Evolutionary conservation across 2,329 filamentous ascomycete genomes (phyloP).

Genomic region (Raffaelea arxii): DNA sequence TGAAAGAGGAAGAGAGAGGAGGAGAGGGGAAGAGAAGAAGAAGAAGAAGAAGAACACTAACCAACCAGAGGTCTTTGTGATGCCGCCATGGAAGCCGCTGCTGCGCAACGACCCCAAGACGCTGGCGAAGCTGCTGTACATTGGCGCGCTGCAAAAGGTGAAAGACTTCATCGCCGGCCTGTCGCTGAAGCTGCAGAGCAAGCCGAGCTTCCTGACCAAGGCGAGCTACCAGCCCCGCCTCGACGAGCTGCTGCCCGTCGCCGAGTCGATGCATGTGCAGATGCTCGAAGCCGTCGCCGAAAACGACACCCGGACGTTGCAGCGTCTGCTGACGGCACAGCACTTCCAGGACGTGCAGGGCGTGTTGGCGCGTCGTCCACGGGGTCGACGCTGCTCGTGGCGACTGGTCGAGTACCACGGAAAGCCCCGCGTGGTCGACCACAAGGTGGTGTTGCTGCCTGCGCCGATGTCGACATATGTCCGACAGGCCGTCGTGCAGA

Average conservation of each 20-base stretch:
- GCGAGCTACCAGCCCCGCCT: conserved; percentile 34
- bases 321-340: conserved; percentile 40
- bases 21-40: too few relatives aligned
- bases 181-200: conserved; percentile 34
- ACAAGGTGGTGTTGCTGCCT: conserved; percentile 40
- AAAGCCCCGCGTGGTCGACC: conserved; percentile 43
- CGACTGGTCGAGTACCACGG: conserved; percentile 40
- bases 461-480: conserved; percentile 26
- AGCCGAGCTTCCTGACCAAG: conserved; percentile 29
- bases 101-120: conserved; percentile 17
- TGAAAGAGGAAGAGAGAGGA: too few relatives aligned
- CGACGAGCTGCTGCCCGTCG: conserved; percentile 36
- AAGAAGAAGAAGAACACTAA: too few relatives aligned
- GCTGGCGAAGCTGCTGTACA: conserved; percentile 27
- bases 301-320: conserved; percentile 42
- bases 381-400: conserved; percentile 38
- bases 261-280: conserved; percentile 48
- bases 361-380: conserved; percentile 42
- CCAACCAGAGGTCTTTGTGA: conserved; percentile 35
- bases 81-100: conserved; percentile 28
- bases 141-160: conserved; percentile 22
- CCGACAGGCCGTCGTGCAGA: conserved; percentile 48
- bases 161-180: conserved; percentile 27
- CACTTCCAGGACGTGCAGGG: conserved; percentile 41
- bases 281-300: conserved; percentile 53